phyloP scores from a whole-genome alignment of 768 basidiomycete genomes.

The Lentinula guzmanii region DNA sequence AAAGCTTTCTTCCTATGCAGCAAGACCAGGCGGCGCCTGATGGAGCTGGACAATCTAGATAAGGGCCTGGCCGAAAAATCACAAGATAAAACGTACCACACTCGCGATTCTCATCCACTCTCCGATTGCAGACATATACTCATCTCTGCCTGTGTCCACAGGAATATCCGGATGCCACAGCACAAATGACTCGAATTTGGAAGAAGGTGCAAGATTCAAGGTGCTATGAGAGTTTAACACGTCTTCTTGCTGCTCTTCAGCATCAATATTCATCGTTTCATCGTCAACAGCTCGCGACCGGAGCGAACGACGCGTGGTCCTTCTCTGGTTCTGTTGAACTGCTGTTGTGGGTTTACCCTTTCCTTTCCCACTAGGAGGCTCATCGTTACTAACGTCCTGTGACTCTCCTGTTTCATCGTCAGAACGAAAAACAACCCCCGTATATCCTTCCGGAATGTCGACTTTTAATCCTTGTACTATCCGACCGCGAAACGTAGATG shows the following conservation, averaged over 20 bases:
- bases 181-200: conserved; percentile 61
- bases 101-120: conserved; percentile 68
- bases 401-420: conserved; percentile 14
- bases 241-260: conserved; percentile 22
- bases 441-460: conserved; percentile 58
- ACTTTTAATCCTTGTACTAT: conserved; percentile 62
- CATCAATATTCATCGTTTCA: conserved; percentile 19
- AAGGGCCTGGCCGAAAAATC: not conserved
- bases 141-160: conserved; percentile 64
- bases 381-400: conserved; percentile 7
- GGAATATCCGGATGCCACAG: conserved; percentile 73
- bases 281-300: conserved; percentile 12
- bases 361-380: conserved; percentile 8
- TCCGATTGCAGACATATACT: conserved; percentile 58
- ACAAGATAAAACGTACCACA: conserved; percentile 38
- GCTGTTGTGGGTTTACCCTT: conserved; percentile 7
- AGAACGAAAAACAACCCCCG: conserved; percentile 53
- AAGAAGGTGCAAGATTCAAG: conserved; percentile 26
- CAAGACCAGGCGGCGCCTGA: not conserved
- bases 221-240: conserved; percentile 18
- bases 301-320: conserved; percentile 19
- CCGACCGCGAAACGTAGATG: conserved; percentile 74
- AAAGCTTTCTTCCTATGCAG: not conserved
- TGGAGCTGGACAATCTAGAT: not conserved
- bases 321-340: not conserved